Evolutionary conservation across 139 green algal genomes (phyloP), one percentile per base, ranked within the genome.

Genomic region (Chlamydomonas incerta): DNA sequence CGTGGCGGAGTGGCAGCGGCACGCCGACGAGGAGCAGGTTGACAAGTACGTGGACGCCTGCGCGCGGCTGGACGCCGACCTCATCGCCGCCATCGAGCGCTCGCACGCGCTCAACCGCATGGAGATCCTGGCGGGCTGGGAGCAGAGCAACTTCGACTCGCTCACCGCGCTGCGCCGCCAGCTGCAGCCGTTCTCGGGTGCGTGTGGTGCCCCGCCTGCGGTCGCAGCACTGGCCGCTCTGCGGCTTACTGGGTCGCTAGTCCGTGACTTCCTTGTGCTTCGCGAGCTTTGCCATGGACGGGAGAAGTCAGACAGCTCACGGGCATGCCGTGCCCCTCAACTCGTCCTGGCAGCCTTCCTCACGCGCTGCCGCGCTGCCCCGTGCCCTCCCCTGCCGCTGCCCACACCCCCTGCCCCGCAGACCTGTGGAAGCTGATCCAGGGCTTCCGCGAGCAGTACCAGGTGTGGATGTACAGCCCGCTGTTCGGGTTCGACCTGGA

Each of bases 371-470:
- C n/a, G n/a, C n/a, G n/a, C n/a, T n/a, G n/a, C n/a, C n/a, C n/a
- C n/a, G n/a, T n/a, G n/a, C 50, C 50, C 11, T 14, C 11, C 50
- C 50, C 11, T 14, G 50, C 50, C 50, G 50, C 14, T 57, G 50
- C 50, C 50, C 50, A 14, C 50, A 20, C 10, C 10, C 50, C 11
- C 50, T 57, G 50, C 50, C 0, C 9, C 41, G 0, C 82, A 88
- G 87, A 91, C 57, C 63, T 91, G 50, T 91, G 87, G 87, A 87
- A 83, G 87, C 67, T 91, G 68, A 82, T 91, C 24, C 35, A 75
- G 29, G 69, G 74, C 33, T 91, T 91, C 82, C 71, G 77, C 13
- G 75, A 91, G 68, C 35, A 69, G 62, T 88, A 91, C 69, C 74
- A 91, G 73, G 47, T 52, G 21, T 91, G 87, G 87, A 91, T 91